phyloP scores from a whole-genome alignment of 176 grass and related monocot species.

The Phragmites australis region DNA sequence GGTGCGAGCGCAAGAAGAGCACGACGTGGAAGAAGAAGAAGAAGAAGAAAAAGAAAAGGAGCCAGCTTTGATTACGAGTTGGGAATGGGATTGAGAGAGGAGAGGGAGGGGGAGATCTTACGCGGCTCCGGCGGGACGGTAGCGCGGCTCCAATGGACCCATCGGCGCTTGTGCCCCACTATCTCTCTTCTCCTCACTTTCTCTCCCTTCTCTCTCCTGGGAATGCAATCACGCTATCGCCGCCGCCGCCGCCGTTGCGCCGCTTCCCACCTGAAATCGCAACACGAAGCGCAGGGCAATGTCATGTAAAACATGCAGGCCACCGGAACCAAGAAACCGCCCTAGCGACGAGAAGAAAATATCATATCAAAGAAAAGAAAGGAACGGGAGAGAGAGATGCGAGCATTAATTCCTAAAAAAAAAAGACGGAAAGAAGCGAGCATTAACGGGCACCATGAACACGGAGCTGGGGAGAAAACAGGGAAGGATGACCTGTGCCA shows the following conservation, averaged over 20 bases:
- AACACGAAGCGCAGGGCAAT: conserved; percentile 5
- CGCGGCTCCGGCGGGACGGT: conserved; percentile 45
- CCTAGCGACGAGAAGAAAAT: background rate
- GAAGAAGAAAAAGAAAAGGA: background rate
- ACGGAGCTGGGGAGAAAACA: background rate
- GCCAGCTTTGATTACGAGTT: background rate
- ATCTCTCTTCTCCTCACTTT: too few species aligned
- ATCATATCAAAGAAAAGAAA: background rate
- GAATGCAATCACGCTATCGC: background rate
- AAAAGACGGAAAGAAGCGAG: background rate
- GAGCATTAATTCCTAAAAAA: background rate
- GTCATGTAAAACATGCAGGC: conserved; percentile 52
- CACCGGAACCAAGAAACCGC: conserved; percentile 26
- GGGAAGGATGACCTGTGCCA: background rate
- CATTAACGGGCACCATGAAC: conserved; percentile 31
- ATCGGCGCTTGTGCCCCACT: too few species aligned
- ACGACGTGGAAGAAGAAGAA: background rate
- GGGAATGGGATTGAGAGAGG: background rate
- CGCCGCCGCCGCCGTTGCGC: conserved; percentile 38
- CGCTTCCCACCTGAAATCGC: conserved; percentile 52
- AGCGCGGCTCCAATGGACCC: conserved; percentile 49
- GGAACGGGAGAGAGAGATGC: background rate
- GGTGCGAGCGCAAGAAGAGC: background rate
- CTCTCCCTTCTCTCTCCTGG: background rate
- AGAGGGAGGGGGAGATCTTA: conserved; percentile 36